These are phyloP conservation scores for Rhodomyrtus psidioides DNA, from an alignment of 441 rosid genomes.

Conservation along the genomic window DNA sequence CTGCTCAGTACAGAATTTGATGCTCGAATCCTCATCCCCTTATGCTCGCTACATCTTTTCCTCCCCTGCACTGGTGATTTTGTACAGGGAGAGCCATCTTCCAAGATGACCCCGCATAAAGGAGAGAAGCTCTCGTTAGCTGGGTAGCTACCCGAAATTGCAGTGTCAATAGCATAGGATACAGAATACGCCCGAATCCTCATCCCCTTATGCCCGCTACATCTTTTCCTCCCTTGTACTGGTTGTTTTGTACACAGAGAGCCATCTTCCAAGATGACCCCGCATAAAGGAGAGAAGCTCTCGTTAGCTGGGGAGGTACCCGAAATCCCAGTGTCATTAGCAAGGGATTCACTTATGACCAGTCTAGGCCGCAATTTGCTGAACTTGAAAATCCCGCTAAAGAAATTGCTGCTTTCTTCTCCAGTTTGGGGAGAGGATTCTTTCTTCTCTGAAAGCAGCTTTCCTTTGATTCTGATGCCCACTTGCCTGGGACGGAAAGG, in stretches of 20 bases:
- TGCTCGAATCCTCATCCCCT: neutral
- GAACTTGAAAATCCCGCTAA: conserved; percentile 27
- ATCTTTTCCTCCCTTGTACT: conserved; percentile 5
- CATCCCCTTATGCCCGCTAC: conserved; percentile 8
- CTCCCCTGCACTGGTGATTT: conserved; percentile 2
- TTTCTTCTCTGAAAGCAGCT: conserved; percentile 10
- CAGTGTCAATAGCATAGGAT: neutral
- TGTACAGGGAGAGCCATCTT: conserved; percentile 3
- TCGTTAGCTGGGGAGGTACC: neutral
- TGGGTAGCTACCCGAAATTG: neutral
- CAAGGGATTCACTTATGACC: conserved; percentile 24
- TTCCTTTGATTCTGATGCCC: conserved; percentile 36
- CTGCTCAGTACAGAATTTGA: neutral
- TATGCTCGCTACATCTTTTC: conserved; percentile 7
- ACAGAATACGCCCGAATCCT: neutral
- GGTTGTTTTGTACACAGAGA: neutral
- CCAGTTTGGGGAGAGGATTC: conserved; percentile 10
- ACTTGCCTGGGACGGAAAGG: conserved; percentile 28
- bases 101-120: conserved; percentile 4
- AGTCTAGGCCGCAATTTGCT: conserved; percentile 44
- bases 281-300: conserved; percentile 15
- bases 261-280: conserved; percentile 2
- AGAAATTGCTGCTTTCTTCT: conserved; percentile 19
- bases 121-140: conserved; percentile 10
- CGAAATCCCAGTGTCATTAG: neutral